These are phyloP conservation scores for Penicillium ucsense DNA, from an alignment of 495 filamentous ascomycete genomes.

Conservation along the genomic window DNA sequence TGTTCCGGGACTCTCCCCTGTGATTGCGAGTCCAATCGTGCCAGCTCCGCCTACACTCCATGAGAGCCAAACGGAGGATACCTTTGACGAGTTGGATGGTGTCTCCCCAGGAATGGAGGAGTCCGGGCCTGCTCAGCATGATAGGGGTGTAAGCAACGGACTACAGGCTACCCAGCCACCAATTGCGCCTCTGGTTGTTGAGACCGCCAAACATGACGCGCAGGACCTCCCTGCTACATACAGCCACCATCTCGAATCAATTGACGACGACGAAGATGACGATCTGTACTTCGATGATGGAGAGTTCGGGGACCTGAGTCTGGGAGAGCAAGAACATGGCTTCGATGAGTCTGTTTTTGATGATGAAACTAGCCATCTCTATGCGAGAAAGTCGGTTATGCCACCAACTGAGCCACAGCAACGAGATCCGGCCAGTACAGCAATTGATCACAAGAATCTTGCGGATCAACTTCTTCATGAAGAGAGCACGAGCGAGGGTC, in stretches of 20 bases:
- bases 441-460: too few species aligned
- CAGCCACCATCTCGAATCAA: not conserved
- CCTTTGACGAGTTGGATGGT: not conserved
- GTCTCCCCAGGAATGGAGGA: not conserved
- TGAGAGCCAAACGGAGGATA: not conserved
- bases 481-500: slow-evolving; percentile 9
- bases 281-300: slow-evolving; percentile 81
- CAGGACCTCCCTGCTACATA: slow-evolving; percentile 1
- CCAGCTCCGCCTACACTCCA: slow-evolving; percentile 11
- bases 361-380: slow-evolving; percentile 45
- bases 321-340: slow-evolving; percentile 40
- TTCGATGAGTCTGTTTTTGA: slow-evolving; percentile 81
- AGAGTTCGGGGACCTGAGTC: slow-evolving; percentile 46
- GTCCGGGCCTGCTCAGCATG: not conserved
- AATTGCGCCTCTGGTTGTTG: not conserved
- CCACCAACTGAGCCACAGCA: slow-evolving; percentile 1
- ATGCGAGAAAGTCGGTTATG: slow-evolving; percentile 26
- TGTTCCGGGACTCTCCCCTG: slow-evolving; percentile 26
- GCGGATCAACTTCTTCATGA: slow-evolving; percentile 10
- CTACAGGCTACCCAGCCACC: not conserved
- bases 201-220: not conserved
- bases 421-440: too few species aligned
- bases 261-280: slow-evolving; percentile 53
- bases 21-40: slow-evolving; percentile 27
- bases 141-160: not conserved